Percentiles rank a stretch among this genome's conserved stretches.
Evolutionary conservation across 1,284 basidiomycete genomes (phyloP).

Genomic region (Earliella scabrosa): DNA sequence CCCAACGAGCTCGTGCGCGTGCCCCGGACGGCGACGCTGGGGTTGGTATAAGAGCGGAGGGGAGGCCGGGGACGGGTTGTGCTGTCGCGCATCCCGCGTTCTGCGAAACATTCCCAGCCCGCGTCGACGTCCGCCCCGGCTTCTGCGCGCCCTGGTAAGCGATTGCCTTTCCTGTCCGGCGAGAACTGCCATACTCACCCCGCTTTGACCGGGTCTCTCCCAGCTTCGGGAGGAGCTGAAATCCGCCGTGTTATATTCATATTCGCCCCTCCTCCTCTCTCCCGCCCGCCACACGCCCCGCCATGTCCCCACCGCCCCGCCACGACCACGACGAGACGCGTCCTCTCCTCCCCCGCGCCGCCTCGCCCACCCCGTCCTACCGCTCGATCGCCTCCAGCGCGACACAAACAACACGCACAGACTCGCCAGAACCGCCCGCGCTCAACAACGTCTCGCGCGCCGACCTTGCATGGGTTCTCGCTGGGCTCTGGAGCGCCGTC

Average conservation of each 20-base stretch:
- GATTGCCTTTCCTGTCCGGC: slow-evolving; percentile 11
- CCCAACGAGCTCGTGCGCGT: no score
- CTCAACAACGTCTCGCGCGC: slow-evolving; percentile 51
- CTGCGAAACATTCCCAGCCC: no score
- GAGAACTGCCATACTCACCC: no score
- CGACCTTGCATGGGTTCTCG: slow-evolving; percentile 71
- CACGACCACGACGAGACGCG: slow-evolving; percentile 29
- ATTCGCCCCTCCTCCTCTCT: background rate
- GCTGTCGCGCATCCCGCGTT: no score
- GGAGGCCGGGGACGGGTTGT: no score
- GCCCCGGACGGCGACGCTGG: background rate
- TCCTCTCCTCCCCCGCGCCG: slow-evolving; percentile 27
- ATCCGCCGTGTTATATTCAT: slow-evolving; percentile 13
- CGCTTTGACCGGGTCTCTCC: slow-evolving; percentile 19
- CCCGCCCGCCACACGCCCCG: slow-evolving; percentile 6
- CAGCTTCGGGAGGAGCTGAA: slow-evolving; percentile 28
- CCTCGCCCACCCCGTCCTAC: slow-evolving; percentile 18
- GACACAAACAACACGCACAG: slow-evolving; percentile 21
- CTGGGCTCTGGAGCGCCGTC: slow-evolving; percentile 78
- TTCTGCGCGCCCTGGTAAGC: slow-evolving; percentile 15
- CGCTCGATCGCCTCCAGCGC: slow-evolving; percentile 13
- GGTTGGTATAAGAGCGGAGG: background rate
- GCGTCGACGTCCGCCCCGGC: background rate
- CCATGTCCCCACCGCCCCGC: slow-evolving; percentile 19
- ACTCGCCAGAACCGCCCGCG: slow-evolving; percentile 19